Evolutionary conservation across 805 yeast genomes (phyloP).

Genomic region (Yarrowia divulgata): DNA sequence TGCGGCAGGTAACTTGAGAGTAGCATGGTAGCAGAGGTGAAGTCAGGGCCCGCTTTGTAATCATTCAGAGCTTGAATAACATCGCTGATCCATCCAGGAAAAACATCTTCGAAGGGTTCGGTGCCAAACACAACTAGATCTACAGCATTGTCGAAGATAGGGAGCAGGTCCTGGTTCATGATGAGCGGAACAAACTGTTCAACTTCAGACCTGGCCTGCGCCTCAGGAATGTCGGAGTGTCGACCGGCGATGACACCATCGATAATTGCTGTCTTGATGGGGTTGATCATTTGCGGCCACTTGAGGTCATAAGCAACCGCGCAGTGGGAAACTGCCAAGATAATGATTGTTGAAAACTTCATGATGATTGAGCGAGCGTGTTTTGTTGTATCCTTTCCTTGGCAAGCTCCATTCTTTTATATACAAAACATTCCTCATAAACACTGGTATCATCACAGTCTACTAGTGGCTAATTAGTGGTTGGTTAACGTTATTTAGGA

Average conservation of each 20-base stretch:
- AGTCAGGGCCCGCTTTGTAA: not conserved
- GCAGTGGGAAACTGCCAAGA: not conserved
- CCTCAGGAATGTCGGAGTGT: not conserved
- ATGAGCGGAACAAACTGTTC: not conserved
- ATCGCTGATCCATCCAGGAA: not conserved
- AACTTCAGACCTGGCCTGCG: not conserved
- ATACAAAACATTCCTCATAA: not conserved
- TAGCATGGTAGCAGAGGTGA: not conserved
- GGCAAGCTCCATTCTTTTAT: not conserved
- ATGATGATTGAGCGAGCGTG: not conserved
- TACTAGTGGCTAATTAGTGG: not conserved
- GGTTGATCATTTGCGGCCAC: not conserved
- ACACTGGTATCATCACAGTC: no score
- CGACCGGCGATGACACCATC: not conserved
- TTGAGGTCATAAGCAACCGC: not conserved
- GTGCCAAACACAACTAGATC: not conserved
- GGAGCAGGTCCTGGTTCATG: conserved; percentile 2
- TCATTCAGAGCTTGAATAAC: not conserved
- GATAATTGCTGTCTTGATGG: not conserved
- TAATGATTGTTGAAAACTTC: not conserved
- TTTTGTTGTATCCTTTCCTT: no score
- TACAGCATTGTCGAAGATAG: not conserved
- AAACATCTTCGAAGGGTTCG: not conserved
- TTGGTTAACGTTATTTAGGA: no score
- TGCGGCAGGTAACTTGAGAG: not conserved